Base-by-base conservation (phyloP, 2,329 filamentous ascomycete species). In the Intubia oerlemansii region DNA sequence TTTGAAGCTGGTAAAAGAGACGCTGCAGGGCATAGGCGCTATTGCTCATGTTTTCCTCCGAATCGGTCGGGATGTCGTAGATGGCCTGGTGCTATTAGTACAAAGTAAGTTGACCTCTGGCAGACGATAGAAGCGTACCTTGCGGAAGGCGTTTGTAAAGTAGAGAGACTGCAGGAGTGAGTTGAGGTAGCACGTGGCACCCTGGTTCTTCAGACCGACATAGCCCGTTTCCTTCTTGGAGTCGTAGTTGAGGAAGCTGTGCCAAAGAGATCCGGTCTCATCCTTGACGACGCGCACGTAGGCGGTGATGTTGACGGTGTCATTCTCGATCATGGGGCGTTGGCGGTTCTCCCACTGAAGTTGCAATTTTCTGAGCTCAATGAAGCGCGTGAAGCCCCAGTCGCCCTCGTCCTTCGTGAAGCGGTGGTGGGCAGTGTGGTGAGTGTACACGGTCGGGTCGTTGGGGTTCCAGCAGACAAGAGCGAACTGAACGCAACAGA, bases 211-310 rank as follows among this genome's bases (percentile, higher is more conserved):
- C 30, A 98, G 58, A 3, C 88, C 88, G 24, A 98, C 88, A 56
- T 84, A 95, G 32, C 88, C 88, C 0, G 88, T 98, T 53, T 93
- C 84, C 48, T 88, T 91, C 56, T 95, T 98, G n/a, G 88, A 95
- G 47, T 98, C 84, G 48, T 98, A 98, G 53, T 85, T 84, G 46
- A 70, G 62, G 49, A 91, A 85, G 51, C 80, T 88, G 53, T 90
- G 80, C 80, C 80, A 91, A 33, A 91, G 48, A 5, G 88, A 80
- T 31, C 80, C 80, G 1, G 80, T 91, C 37, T 84, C 80, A 42
- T 91, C 80, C 43, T 88, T 78, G 27, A 88, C 69, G 28, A 88
- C 59, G 29, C 80, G 66, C 26, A 90, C 63, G 41, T 81, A 90
- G 31, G 79, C 80, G 1, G 79, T 88, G 43, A 90, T 71, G 44